Base-by-base conservation (phyloP, 306 rosid genomes). In the Lathyrus sativus region DNA sequence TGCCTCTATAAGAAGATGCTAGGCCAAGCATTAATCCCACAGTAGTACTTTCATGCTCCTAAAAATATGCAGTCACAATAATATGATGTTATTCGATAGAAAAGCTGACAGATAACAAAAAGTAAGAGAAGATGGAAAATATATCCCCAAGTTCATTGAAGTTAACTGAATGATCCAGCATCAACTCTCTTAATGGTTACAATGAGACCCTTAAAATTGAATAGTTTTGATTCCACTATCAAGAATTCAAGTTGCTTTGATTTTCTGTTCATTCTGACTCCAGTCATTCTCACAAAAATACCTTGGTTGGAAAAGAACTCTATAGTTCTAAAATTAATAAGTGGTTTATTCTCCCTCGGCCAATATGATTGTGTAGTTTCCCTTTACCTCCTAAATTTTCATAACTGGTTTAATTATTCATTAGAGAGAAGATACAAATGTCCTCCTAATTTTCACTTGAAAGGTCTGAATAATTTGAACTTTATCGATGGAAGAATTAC, bases 21-120 rank as follows among this genome's bases (percentile, higher is more conserved):
- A 92, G 82, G 77, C 98, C 97, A 76, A 92, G 96, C 96, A 90
- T 90, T 78, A 93, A 69, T 35, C 95, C 98, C 6, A 90, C 95
- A 48, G 91, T 88, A 65, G 98, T 90, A 85, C 85, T 89, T 78
- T 93, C 97, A 72, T 93, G 98, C 80, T 90, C 97, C 98, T 93
- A 61, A 55, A 68, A 59, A 80, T 54, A 44, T 51, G 76, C 35
- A 56, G 51, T 15, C 42, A 77, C 68, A 59, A 79, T 60, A 76
- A 81, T 72, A 63, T 26, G 41, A 74, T 39, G 72, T 66, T 58
- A 76, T 46, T 54, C 28, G 14, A 58, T 53, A 14, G 55, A 65
- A 81, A 76, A 70, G n/a, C 38, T 39, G 46, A 19, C 75, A 66
- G 74, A 67, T 56, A n/a, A 62, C 6, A 67, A 38, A 72, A 75